Percentiles rank a stretch among this genome's conserved stretches.
These are phyloP conservation scores for Monotropa hypopitys DNA, from an alignment of 179 eudicot genomes.

Conservation along the genomic window DNA sequence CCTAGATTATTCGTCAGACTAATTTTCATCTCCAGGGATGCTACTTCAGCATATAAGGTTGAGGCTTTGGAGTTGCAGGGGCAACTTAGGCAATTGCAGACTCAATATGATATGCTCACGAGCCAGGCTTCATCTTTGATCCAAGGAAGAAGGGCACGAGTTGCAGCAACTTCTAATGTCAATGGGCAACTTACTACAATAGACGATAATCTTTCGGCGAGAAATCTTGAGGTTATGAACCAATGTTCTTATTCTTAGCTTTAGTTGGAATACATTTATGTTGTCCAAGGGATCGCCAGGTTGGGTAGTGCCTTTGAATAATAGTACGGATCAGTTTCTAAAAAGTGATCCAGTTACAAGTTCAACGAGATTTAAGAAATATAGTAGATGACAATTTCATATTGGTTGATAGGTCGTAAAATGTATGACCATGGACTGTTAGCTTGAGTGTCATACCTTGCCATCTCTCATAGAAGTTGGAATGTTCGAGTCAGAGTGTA, in stretches of 20 bases:
- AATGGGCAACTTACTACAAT: constrained; percentile 65
- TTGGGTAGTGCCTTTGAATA: background rate
- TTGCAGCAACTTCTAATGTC: constrained; percentile 73
- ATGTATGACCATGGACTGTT: background rate
- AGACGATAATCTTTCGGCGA: constrained; percentile 76
- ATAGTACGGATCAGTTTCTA: background rate
- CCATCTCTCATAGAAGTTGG: background rate
- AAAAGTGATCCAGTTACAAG: background rate
- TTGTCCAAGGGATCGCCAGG: background rate
- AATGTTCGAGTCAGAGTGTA: background rate
- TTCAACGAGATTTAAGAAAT: background rate
- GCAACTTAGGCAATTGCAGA: constrained; percentile 76
- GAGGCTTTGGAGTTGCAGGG: constrained; percentile 82
- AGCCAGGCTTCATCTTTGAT: constrained; percentile 81
- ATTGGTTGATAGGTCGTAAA: background rate
- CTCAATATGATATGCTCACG: constrained; percentile 78
- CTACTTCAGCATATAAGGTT: constrained; percentile 57
- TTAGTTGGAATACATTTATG: background rate
- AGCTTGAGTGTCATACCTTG: background rate
- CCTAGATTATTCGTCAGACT: background rate
- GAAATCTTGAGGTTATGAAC: constrained; percentile 67
- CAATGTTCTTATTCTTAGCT: background rate
- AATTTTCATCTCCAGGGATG: constrained; percentile 45
- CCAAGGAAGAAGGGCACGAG: constrained; percentile 90
- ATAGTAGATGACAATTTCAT: background rate